A percentile compares a stretch with the other conserved stretches of the same genome.
Evolutionary conservation across 2,329 filamentous ascomycete species (phyloP).

Genomic region (Aureobasidium sp.): DNA sequence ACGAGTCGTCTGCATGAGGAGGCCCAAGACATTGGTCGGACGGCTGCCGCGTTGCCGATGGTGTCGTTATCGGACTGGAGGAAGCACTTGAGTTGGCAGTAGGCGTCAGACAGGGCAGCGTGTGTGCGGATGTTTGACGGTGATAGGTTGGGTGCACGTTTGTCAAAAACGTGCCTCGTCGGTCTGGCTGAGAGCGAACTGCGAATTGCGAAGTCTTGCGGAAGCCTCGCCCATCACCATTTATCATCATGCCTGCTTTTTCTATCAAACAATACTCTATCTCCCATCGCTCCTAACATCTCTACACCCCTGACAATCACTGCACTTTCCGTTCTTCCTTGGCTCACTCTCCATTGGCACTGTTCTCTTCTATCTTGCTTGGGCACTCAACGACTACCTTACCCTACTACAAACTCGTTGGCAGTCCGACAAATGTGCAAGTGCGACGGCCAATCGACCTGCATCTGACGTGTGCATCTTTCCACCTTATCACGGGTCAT

Average conservation of each 20-base stretch:
- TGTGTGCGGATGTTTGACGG: not conserved
- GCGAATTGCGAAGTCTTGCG: not conserved
- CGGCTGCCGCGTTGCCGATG: conserved; percentile 4
- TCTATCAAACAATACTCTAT: not conserved
- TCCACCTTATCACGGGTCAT: not conserved
- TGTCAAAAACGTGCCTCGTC: not conserved
- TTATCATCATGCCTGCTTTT: not conserved
- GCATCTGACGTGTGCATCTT: not conserved
- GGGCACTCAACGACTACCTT: not conserved
- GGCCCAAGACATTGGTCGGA: conserved; percentile 11
- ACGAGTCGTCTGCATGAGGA: conserved; percentile 11
- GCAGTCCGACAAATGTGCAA: not conserved
- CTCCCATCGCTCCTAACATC: not conserved
- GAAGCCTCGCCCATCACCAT: not conserved
- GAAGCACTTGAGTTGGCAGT: not conserved
- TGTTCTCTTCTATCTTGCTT: not conserved
- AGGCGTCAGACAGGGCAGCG: not conserved
- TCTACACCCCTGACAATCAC: conserved; percentile 5
- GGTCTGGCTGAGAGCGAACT: not conserved
- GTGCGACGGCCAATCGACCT: not conserved
- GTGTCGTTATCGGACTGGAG: not conserved
- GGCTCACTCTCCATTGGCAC: not conserved
- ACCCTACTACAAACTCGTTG: not conserved
- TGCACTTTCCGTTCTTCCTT: not conserved
- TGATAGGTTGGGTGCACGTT: not conserved